A percentile compares a stretch with the other conserved stretches of the same genome.
Conservation (phyloP, 495 filamentous ascomycete genomes). For the Penicillium antarcticum region DNA sequence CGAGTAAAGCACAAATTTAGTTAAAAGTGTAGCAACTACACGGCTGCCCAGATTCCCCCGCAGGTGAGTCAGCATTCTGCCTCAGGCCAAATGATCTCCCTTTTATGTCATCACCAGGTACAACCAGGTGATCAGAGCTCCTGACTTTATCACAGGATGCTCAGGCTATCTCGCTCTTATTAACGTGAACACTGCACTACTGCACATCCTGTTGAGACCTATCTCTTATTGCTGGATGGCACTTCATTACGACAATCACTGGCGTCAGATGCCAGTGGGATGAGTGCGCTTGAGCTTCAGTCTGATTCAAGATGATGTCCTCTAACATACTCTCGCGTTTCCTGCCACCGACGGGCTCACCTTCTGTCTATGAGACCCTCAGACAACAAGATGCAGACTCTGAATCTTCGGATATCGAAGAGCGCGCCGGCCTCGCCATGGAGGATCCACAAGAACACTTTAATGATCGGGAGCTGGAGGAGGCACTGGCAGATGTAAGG, state of each 20-base stretch:
- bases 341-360: slow-evolving; percentile 60
- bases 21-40: too few relatives aligned
- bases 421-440: slow-evolving; percentile 61
- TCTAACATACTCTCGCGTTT: slow-evolving; percentile 76
- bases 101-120: too few relatives aligned
- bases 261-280: slow-evolving; percentile 17
- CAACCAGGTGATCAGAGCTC: too few relatives aligned
- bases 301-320: slow-evolving; percentile 57
- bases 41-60: too few relatives aligned
- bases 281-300: slow-evolving; percentile 10
- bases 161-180: too few relatives aligned
- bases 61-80: too few relatives aligned
- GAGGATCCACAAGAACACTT: slow-evolving; percentile 65
- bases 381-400: slow-evolving; percentile 58
- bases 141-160: too few relatives aligned
- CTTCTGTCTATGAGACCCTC: slow-evolving; percentile 70
- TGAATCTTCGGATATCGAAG: slow-evolving; percentile 60
- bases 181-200: background rate
- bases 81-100: too few relatives aligned
- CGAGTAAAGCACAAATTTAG: too few relatives aligned
- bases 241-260: slow-evolving; percentile 6
- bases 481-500: slow-evolving; percentile 58
- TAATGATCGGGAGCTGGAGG: slow-evolving; percentile 68
- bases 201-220: background rate
- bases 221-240: slow-evolving; percentile 12